Base-by-base conservation (phyloP, 345 rosid species). In the Excoecaria cochinchinensis region DNA sequence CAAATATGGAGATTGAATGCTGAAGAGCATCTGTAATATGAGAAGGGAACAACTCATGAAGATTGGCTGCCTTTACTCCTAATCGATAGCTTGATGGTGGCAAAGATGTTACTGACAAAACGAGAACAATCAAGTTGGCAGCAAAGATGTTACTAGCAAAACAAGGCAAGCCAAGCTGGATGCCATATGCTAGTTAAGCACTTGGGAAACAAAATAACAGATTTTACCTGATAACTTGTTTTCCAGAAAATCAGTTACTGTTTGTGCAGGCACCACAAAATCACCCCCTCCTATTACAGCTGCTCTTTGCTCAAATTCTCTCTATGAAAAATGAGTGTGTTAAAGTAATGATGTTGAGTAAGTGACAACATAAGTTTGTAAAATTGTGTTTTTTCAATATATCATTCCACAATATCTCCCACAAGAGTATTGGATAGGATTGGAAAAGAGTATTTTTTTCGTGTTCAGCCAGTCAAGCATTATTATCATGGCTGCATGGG, bases 21-120 rank as follows among this genome's bases (percentile, higher is more conserved):
- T 86, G 81, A 77, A 95, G 83, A 78, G 95, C 90, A 79, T 89
- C 87, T 21, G 97, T 90, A 68, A 95, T 82, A 62, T 85, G 88
- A 72, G 73, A 19, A 9, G 98, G 93, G 82, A 91, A 92, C 79
- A 95, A 78, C 75, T 89, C 92, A 75, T 92, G 97, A 57, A 95
- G 91, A 79, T 82, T 90, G 72, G 96, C 91, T 71, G 92, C 91
- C 82, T 85, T 91, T 71, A 91, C 94, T 74, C 99, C 98, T 63
- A 95, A 74, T 60, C 97, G 92, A 79, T 95, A 95, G 82, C 99
- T 95, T 67, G 98, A 95, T 61, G 93, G 69, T 59, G 98, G 99
- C 82, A 92, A 74, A 52, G 91, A 82, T 79, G 90, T 76, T 50
- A 77, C 97, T 95, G 86, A 74, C 46, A 80, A 80, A 79, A 80